Conservation (phyloP, 2,329 filamentous ascomycete species). For the Aspergillus brasiliensis region DNA sequence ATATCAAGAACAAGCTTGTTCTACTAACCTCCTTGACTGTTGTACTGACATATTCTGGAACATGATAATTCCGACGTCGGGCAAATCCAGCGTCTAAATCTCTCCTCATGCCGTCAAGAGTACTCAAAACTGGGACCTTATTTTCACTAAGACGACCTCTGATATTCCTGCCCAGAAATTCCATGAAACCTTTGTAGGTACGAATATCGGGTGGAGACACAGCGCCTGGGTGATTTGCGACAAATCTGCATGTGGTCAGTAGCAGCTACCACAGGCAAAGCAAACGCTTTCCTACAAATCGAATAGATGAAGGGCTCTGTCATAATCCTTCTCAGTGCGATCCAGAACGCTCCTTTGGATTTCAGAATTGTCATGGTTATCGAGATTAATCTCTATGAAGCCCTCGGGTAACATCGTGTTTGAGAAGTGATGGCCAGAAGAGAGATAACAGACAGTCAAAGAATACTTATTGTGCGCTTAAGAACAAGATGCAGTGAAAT, state of each 20-base stretch:
- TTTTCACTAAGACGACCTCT: neutral
- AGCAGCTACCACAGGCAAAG: neutral
- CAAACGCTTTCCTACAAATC: neutral
- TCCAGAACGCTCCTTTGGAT: constrained; percentile 1
- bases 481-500: neutral
- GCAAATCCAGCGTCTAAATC: constrained; percentile 2
- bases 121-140: neutral
- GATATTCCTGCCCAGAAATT: neutral
- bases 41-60: constrained; percentile 3
- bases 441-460: neutral
- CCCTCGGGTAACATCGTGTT: neutral
- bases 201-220: neutral
- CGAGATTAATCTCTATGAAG: constrained; percentile 2
- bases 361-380: constrained; percentile 4
- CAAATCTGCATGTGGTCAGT: neutral
- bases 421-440: neutral
- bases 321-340: neutral
- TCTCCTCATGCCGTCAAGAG: neutral
- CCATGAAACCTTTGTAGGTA: constrained; percentile 5
- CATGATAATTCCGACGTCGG: neutral
- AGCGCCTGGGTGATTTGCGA: neutral
- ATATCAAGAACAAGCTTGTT: neutral
- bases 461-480: neutral
- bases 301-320: neutral
- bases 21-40: neutral